Evolutionary conservation across 148 eudicot species (phyloP).

Genomic region (Rhododendron williamsianum): DNA sequence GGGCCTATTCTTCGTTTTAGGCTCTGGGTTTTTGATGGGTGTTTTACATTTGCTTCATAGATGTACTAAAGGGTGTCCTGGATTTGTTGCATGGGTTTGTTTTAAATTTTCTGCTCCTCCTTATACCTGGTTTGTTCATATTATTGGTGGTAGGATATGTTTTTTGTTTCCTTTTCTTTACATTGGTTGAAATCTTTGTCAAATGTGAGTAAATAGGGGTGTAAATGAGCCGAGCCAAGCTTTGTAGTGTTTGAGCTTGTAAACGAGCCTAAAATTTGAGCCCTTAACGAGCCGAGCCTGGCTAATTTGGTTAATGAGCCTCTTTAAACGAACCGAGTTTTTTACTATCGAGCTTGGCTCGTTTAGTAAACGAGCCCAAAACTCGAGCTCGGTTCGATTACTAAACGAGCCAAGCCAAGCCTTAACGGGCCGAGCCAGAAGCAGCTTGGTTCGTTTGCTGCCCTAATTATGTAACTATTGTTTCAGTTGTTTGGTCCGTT

Average conservation of each 20-base stretch:
- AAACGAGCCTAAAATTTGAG: background rate
- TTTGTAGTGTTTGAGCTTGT: too few relatives aligned
- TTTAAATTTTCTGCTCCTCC: background rate
- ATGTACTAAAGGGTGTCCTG: background rate
- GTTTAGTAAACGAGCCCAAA: background rate
- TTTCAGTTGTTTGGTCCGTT: background rate
- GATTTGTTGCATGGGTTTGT: background rate
- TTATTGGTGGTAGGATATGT: background rate
- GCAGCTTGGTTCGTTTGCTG: background rate
- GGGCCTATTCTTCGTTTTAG: background rate
- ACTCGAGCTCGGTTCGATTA: background rate
- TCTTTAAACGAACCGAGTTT: background rate
- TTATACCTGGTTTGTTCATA: background rate
- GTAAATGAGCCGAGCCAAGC: too few relatives aligned
- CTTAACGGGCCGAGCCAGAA: background rate
- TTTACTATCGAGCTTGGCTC: background rate
- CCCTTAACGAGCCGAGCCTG: background rate
- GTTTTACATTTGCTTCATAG: background rate
- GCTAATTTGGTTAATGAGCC: too few relatives aligned
- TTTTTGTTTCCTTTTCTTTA: too few relatives aligned
- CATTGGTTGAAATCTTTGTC: background rate
- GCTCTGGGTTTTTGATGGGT: background rate
- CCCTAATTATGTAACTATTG: background rate
- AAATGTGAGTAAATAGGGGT: background rate
- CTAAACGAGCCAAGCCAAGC: background rate